A percentile compares a stretch with the other conserved stretches of the same genome.
Evolutionary conservation across 179 eudicot genomes (phyloP).

Genomic region (Amaranthus tricolor): DNA sequence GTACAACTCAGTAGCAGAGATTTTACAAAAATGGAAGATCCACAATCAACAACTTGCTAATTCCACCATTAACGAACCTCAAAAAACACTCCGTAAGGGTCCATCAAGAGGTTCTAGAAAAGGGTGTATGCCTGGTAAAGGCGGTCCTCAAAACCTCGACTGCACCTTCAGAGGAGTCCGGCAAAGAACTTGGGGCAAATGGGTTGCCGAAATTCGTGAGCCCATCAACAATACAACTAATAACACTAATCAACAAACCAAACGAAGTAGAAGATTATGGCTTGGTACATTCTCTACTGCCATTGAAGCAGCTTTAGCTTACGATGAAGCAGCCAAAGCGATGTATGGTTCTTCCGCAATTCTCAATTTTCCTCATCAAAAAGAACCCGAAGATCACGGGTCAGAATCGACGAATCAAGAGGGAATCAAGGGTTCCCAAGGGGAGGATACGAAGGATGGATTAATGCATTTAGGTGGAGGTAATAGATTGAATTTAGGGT

Average conservation of each 20-base stretch:
- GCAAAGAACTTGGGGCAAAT: conserved; percentile 66
- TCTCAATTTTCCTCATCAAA: conserved; percentile 42
- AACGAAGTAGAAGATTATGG: conserved; percentile 44
- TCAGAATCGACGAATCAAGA: not conserved
- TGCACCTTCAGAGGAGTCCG: conserved; percentile 57
- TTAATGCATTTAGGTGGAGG: too few species aligned
- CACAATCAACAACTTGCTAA: conserved; percentile 19
- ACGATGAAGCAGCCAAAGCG: conserved; percentile 55
- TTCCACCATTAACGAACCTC: conserved; percentile 6
- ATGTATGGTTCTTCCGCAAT: conserved; percentile 54
- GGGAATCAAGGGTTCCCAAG: not conserved
- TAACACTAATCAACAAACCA: not conserved
- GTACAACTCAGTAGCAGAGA: conserved; percentile 28
- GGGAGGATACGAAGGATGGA: not conserved
- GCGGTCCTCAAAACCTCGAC: conserved; percentile 41
- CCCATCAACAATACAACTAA: conserved; percentile 24
- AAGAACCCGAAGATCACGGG: not conserved
- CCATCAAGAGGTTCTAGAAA: conserved; percentile 51
- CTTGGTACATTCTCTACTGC: conserved; percentile 54
- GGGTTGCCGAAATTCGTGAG: conserved; percentile 67
- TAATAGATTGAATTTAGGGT: conserved; percentile 19
- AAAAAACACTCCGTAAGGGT: conserved; percentile 22
- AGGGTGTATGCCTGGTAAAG: conserved; percentile 54
- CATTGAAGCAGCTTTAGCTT: conserved; percentile 53
- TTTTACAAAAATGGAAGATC: conserved; percentile 41